These are phyloP conservation scores for Silybum marianum DNA, from an alignment of 129 eudicot genomes.

Conservation along the genomic window DNA sequence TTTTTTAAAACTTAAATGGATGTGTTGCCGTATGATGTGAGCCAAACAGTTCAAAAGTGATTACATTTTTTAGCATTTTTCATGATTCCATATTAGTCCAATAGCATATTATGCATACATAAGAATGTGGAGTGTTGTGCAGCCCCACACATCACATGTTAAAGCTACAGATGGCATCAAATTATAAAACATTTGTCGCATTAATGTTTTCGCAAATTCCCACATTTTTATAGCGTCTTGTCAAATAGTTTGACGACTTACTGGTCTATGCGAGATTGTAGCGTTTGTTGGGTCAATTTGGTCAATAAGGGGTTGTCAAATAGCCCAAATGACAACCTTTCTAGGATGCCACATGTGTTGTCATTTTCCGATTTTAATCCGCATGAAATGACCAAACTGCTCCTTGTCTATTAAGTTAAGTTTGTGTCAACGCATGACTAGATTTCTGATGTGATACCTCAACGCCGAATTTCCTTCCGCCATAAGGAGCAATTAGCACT, in stretches of 20 bases:
- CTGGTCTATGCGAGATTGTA: too few species aligned
- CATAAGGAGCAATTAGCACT: background rate
- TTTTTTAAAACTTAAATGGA: too few species aligned
- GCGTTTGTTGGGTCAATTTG: background rate
- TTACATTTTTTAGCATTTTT: too few species aligned
- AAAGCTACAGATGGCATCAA: background rate
- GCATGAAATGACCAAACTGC: background rate
- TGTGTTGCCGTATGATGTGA: too few species aligned
- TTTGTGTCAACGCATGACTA: background rate
- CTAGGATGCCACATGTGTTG: background rate
- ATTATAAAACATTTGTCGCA: background rate
- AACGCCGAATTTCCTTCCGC: background rate
- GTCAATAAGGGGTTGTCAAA: background rate
- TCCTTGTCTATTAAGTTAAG: background rate
- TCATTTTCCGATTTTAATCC: too few species aligned
- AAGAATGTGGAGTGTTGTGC: background rate
- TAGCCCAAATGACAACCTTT: background rate
- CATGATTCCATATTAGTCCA: too few species aligned
- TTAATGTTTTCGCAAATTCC: too few species aligned
- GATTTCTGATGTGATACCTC: background rate
- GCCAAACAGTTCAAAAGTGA: too few species aligned
- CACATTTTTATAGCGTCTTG: background rate
- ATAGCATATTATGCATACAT: background rate
- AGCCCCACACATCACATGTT: background rate
- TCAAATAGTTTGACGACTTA: background rate